Conservation (phyloP, 345 rosid genomes). For the Pelargonium nanum region DNA sequence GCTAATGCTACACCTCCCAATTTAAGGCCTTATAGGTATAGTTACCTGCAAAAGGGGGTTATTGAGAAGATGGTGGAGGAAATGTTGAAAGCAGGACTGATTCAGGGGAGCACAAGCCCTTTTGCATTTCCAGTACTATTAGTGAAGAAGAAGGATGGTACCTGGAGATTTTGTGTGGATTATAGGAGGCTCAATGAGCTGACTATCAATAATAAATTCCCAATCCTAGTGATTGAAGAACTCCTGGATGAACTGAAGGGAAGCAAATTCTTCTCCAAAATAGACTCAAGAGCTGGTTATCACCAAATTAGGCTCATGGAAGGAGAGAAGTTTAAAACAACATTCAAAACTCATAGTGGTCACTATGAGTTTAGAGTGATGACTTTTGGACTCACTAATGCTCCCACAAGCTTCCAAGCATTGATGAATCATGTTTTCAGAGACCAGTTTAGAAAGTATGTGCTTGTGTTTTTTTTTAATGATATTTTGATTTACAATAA, state of each 20-base stretch:
- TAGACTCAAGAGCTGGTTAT: neutral
- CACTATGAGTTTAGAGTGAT: neutral
- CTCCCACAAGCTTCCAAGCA: neutral
- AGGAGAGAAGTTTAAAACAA: too few relatives aligned
- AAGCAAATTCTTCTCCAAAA: neutral
- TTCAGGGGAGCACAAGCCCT: slow-evolving; percentile 25
- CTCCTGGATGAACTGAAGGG: neutral
- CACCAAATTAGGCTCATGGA: neutral
- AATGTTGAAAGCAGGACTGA: slow-evolving; percentile 18
- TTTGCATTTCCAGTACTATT: neutral
- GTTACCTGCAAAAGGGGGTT: too few relatives aligned
- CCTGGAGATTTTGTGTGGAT: too few relatives aligned
- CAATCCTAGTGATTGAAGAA: neutral
- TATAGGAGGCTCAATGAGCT: neutral
- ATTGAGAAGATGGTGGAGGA: too few relatives aligned
- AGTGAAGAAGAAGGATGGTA: neutral
- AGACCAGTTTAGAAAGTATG: neutral
- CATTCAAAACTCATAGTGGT: too few relatives aligned
- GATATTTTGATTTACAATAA: neutral
- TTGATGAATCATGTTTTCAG: neutral
- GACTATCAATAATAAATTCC: neutral
- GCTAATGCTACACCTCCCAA: too few relatives aligned
- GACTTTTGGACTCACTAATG: neutral
- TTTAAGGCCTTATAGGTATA: too few relatives aligned
- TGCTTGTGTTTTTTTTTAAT: slow-evolving; percentile 1